phyloP scores from a whole-genome alignment of 2,329 filamentous ascomycete genomes.

The Paecilomyces formosus region DNA sequence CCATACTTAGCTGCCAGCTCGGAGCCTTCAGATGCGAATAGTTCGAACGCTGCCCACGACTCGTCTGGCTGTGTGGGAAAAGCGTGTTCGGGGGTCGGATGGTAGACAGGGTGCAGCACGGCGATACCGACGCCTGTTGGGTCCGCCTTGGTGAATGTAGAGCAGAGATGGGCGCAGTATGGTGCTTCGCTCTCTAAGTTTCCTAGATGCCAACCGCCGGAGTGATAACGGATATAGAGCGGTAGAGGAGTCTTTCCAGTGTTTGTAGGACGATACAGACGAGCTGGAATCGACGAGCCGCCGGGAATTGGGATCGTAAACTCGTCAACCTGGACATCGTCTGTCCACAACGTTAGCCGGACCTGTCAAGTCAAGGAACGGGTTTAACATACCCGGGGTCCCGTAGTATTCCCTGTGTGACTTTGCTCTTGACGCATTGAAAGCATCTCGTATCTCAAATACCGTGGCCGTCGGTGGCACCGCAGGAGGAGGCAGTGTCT shows the following conservation, averaged over 20 bases:
- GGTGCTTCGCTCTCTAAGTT: background rate
- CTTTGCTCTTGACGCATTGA: background rate
- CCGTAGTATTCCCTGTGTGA: background rate
- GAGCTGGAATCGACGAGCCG: background rate
- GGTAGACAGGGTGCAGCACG: background rate
- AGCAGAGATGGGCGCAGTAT: background rate
- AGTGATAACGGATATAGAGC: background rate
- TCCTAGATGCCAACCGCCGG: background rate
- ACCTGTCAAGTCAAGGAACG: background rate
- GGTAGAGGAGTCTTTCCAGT: background rate
- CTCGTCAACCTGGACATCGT: background rate
- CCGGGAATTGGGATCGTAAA: background rate
- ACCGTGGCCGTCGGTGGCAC: background rate
- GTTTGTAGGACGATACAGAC: background rate
- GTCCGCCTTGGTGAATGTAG: background rate
- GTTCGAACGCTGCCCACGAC: background rate
- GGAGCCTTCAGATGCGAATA: background rate
- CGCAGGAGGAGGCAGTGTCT: background rate
- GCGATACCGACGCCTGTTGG: background rate
- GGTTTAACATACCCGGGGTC: background rate
- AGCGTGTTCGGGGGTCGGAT: background rate
- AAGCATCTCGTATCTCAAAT: background rate
- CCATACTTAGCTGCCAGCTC: background rate
- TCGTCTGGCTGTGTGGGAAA: background rate
- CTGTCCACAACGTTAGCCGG: background rate